Evolutionary conservation across 2,329 filamentous ascomycete species (phyloP), one percentile per base, ranked within the genome.

Genomic region (Colletotrichum melonis): DNA sequence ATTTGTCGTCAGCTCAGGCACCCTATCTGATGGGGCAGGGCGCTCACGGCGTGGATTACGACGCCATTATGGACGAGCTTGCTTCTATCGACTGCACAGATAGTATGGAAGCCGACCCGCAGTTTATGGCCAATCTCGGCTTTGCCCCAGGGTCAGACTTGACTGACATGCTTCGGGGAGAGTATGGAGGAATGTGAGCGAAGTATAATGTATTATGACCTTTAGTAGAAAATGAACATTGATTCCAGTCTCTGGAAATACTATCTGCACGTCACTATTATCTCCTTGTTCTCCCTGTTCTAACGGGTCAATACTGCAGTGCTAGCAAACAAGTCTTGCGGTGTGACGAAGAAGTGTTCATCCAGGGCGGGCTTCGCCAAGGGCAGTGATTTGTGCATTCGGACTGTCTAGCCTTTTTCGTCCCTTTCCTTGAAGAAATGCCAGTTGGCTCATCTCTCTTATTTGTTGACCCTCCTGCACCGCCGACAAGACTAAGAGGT

Each of bases 81-180:
- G 85, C 85, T 22, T 86, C 86, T n/a, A 84, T 87, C 54, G 86
- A 88, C 72, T 86, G 84, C 75, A 81, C 82, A 0, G 86, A 88
- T 66, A 82, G 83, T 46, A 81, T 89, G 57, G 88, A 89, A 30
- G 85, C 86, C 14, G 89, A 92, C 75, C 85, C 89, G 2, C 89
- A 91, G 74, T 92, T 92, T 76, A 91, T 92, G 90, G 86, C 89
- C 57, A 92, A 92, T 76, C 83, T 93, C 24, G 91, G 91, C 0
- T 92, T 92, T 78, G 89, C 88, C 1, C 90, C 91, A 0, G 90
- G 90, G 30, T 87, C 88, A 42, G 90, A 91, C 70, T 83, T 92
- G 63, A 85, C 86, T 0, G 89, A 91, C 75, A 85, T 90, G 83
- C 57, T 72, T 24, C 80, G 64, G 65, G 80, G 82, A 30, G 83